phyloP scores from a whole-genome alignment of 169 alveolate genomes.

The Plasmodium billcollinsi region DNA sequence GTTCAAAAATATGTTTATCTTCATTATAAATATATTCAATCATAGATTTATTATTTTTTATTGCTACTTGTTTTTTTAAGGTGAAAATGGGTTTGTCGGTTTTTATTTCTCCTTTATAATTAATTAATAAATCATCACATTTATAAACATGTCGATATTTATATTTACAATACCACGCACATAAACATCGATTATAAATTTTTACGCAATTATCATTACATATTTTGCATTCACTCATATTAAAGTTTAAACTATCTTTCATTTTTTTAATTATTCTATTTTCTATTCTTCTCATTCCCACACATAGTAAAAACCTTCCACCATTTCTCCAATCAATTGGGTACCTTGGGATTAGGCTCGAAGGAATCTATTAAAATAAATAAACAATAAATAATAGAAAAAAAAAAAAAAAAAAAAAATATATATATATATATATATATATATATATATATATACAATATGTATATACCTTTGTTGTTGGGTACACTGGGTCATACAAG shows the following conservation, averaged over 20 bases:
- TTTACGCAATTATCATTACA: conserved; percentile 84
- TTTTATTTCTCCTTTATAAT: conserved; percentile 82
- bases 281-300: conserved; percentile 88
- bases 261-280: conserved; percentile 80
- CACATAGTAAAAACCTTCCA: conserved; percentile 88
- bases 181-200: conserved; percentile 83
- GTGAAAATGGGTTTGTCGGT: conserved; percentile 82
- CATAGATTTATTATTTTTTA: conserved; percentile 43
- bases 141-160: conserved; percentile 61
- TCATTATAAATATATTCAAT: conserved; percentile 23
- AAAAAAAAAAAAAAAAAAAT: not conserved
- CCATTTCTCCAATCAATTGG: conserved; percentile 93
- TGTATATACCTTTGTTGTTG: conserved; percentile 87
- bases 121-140: conserved; percentile 77
- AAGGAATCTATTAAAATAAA: conserved; percentile 82
- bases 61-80: conserved; percentile 79
- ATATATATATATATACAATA: not conserved
- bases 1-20: conserved; percentile 8
- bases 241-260: conserved; percentile 83
- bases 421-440: not conserved
- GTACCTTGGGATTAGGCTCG: conserved; percentile 88
- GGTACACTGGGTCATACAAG: conserved; percentile 90
- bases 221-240: conserved; percentile 80
- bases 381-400: no score
- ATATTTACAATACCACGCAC: conserved; percentile 81